Percentiles rank a stretch among this genome's conserved stretches.
These are phyloP conservation scores for Hydnum rufescens DNA, from an alignment of 768 basidiomycete genomes.

Conservation along the genomic window DNA sequence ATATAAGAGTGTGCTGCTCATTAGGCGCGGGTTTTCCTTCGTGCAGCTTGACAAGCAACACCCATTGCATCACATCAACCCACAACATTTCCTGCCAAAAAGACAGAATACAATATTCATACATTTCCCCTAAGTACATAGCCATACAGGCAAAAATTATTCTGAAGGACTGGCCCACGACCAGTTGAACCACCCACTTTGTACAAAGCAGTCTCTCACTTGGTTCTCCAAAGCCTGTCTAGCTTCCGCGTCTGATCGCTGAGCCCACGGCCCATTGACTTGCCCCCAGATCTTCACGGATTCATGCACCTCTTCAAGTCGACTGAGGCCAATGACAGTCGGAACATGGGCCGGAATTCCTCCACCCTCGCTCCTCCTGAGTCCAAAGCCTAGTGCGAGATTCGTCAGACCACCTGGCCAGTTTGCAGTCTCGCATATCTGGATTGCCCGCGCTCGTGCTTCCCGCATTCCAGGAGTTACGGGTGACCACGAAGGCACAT, in stretches of 20 bases:
- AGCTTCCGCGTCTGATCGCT: conserved; percentile 15
- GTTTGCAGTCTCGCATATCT: conserved; percentile 18
- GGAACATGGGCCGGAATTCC: conserved; percentile 26
- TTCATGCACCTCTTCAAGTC: conserved; percentile 53
- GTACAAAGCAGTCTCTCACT: conserved; percentile 26
- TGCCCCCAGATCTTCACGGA: conserved; percentile 48
- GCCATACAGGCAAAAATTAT: too few relatives aligned
- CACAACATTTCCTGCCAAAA: too few relatives aligned
- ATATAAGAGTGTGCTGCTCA: too few relatives aligned
- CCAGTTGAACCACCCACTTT: conserved; percentile 37
- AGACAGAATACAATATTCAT: too few relatives aligned
- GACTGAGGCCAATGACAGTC: conserved; percentile 53
- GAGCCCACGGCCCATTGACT: conserved; percentile 22
- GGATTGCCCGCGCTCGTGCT: conserved; percentile 25
- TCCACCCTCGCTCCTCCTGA: conserved; percentile 15
- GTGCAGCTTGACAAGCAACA: too few relatives aligned
- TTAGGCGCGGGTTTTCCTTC: too few relatives aligned
- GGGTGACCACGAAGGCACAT: conserved; percentile 56
- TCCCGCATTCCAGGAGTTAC: conserved; percentile 26
- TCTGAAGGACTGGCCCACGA: conserved; percentile 48
- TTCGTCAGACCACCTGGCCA: conserved; percentile 34
- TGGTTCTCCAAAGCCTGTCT: conserved; percentile 27
- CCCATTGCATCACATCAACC: too few relatives aligned
- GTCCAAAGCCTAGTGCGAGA: conserved; percentile 56
- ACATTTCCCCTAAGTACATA: too few relatives aligned